These are phyloP conservation scores for Groenewaldozyma auringiensis DNA, from an alignment of 1,139 yeast species.

Conservation along the genomic window DNA sequence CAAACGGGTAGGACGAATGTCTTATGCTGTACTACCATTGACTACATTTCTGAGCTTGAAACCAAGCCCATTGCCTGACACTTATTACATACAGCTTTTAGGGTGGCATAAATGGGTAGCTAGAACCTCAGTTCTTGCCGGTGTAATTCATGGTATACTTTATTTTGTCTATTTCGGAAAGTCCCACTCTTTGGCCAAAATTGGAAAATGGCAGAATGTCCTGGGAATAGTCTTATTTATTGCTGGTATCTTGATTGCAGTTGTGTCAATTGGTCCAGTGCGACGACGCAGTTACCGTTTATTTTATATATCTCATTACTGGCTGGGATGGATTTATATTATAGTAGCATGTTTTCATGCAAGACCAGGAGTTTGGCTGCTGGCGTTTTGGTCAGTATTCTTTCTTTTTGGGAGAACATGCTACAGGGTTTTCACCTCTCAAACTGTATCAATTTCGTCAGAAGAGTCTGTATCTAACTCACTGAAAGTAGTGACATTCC, in stretches of 20 bases:
- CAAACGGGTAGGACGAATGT: slow-evolving; percentile 44
- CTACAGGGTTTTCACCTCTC: slow-evolving; percentile 27
- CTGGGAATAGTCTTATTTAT: slow-evolving; percentile 52
- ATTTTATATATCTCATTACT: slow-evolving; percentile 63
- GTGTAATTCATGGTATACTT: slow-evolving; percentile 51
- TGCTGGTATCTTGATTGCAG: slow-evolving; percentile 38
- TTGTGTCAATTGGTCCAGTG: slow-evolving; percentile 50
- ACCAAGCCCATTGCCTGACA: slow-evolving; percentile 50
- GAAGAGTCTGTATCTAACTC: background rate
- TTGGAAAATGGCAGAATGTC: slow-evolving; percentile 44
- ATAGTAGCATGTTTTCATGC: slow-evolving; percentile 61
- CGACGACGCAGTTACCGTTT: slow-evolving; percentile 47
- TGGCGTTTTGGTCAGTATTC: slow-evolving; percentile 40
- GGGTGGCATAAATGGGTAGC: slow-evolving; percentile 77
- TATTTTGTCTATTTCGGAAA: slow-evolving; percentile 43
- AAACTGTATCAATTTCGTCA: slow-evolving; percentile 16
- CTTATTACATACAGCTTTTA: slow-evolving; percentile 50
- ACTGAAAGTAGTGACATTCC: slow-evolving; percentile 30
- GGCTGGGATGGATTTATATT: slow-evolving; percentile 58
- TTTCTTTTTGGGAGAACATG: slow-evolving; percentile 41
- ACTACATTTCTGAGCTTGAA: slow-evolving; percentile 52
- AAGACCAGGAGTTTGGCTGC: slow-evolving; percentile 58
- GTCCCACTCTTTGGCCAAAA: slow-evolving; percentile 35
- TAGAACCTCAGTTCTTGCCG: slow-evolving; percentile 48
- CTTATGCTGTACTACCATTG: slow-evolving; percentile 60